These are phyloP conservation scores for Acanthamoeba healyi DNA, from an alignment of 208 protist genomes.

Conservation along the genomic window DNA sequence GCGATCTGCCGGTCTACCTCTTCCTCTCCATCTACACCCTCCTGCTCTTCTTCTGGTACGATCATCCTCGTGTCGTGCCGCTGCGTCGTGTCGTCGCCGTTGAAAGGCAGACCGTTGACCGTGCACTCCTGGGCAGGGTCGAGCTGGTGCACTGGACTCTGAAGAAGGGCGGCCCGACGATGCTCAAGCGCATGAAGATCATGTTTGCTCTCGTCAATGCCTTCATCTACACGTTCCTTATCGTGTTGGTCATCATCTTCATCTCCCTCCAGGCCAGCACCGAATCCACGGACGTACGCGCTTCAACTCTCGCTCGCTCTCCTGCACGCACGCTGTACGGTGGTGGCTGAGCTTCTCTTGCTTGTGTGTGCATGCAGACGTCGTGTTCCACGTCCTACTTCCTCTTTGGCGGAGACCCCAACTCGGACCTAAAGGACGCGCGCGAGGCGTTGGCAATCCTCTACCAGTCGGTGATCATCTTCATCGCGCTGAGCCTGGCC, in stretches of 20 bases:
- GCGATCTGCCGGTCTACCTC: slow-evolving; percentile 31
- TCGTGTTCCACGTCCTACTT: slow-evolving; percentile 5
- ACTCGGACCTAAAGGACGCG: not conserved
- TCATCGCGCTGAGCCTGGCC: slow-evolving; percentile 22
- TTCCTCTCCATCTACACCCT: slow-evolving; percentile 59
- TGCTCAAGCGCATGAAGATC: slow-evolving; percentile 47
- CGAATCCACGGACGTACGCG: not conserved
- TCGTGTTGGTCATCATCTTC: slow-evolving; percentile 38
- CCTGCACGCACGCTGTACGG: not conserved
- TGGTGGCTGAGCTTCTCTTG: too few species aligned
- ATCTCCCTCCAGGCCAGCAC: not conserved
- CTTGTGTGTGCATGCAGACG: not conserved
- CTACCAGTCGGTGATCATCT: slow-evolving; percentile 37
- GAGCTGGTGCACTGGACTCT: slow-evolving; percentile 41
- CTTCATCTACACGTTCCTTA: not conserved
- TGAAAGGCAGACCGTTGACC: too few species aligned
- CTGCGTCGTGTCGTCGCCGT: too few species aligned
- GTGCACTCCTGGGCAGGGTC: not conserved
- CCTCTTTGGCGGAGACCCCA: not conserved
- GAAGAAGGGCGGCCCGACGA: not conserved
- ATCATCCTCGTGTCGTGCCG: not conserved
- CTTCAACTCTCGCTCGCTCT: not conserved
- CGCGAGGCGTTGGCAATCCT: slow-evolving; percentile 12
- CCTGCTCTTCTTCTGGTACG: slow-evolving; percentile 28
- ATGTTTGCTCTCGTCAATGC: slow-evolving; percentile 20